Base-by-base conservation (phyloP, 345 rosid genomes). In the Mangifera indica region DNA sequence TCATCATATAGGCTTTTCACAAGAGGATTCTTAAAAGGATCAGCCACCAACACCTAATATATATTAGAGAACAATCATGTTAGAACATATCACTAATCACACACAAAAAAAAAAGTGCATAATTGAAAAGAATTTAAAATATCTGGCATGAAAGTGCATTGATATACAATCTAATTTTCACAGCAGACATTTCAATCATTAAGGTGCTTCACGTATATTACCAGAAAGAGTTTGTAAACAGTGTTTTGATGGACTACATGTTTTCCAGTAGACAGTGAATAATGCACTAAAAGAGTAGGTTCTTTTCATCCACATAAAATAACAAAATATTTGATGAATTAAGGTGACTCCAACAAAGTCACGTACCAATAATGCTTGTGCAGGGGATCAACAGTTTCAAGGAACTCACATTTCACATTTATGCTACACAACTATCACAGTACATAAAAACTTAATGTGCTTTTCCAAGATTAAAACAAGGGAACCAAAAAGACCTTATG, bases 11-110 rank as follows among this genome's bases (percentile, higher is more conserved):
- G 34, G 66, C 81, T 66, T 75, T 82, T 88, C 10, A 92, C 96
- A 44, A 82, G 80, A 51, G 88, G 93, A 77, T 91, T 92, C 76
- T 84, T 76, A 70, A 83, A 89, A 46, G 99, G 97, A 84, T 95
- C 88, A 24, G 86, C 74, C 48, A 60, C 82, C 84, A 81, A 45
- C 70, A 87, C 84, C 98, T 93, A 66, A 25, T 57, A 17, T 18
- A 24, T 44, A 25, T 45, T 12, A 29, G 14, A 34, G 65, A 44
- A 49, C 17, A 67, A 15, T 53, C 11, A 55, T 1, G 64, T 49
- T 37, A 67, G 63, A 71, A n/a, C 51, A 37, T 3, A 6, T 12
- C 18, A n/a, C 60, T 49, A 60, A 1, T 40, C 53, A 14, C 10
- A 15, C 14, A 15, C 24, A 40, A 10, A 55, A 24, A 44, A 7